phyloP scores from a whole-genome alignment of 225 moss, liverwort and hornwort species.

The Takakia lepidozioides region DNA sequence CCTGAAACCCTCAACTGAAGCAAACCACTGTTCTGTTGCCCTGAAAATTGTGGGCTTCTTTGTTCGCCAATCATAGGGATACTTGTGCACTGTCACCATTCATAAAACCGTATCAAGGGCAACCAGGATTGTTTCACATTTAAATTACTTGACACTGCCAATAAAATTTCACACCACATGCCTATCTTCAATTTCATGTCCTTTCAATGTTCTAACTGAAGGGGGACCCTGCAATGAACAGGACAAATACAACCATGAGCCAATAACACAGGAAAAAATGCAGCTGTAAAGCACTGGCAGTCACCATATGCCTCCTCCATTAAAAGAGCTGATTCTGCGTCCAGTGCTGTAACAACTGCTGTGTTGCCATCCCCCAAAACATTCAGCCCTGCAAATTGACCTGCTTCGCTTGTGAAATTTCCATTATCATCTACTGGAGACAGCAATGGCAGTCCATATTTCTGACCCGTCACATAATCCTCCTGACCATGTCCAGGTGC shows the following conservation, averaged over 20 bases:
- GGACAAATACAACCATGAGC: too few species aligned
- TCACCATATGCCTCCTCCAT: conserved; percentile 98
- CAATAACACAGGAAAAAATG: conserved; percentile 10
- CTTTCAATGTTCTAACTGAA: too few species aligned
- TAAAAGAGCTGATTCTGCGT: conserved; percentile 54
- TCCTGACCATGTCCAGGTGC: conserved; percentile 98
- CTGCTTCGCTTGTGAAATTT: conserved; percentile 90
- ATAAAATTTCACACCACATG: too few species aligned
- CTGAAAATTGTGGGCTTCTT: conserved; percentile 98
- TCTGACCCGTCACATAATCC: conserved; percentile 90
- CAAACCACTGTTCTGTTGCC: conserved; percentile 99
- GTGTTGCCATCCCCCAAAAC: conserved; percentile 82
- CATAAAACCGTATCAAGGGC: too few species aligned
- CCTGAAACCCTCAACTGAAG: conserved; percentile 93
- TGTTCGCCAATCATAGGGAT: conserved; percentile 98
- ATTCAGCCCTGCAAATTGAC: conserved; percentile 74
- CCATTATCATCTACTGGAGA: conserved; percentile 97
- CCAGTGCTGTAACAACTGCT: conserved; percentile 83
- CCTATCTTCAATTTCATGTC: too few species aligned
- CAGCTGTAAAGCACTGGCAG: conserved; percentile 32
- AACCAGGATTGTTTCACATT: too few species aligned
- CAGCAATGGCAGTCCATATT: conserved; percentile 78
- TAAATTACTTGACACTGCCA: too few species aligned
- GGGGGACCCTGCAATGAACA: too few species aligned
- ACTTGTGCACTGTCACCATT: conserved; percentile 77